Evolutionary conservation across 2,329 filamentous ascomycete species (phyloP), one percentile per base, ranked within the genome.

Genomic region (Massarina eburnea): DNA sequence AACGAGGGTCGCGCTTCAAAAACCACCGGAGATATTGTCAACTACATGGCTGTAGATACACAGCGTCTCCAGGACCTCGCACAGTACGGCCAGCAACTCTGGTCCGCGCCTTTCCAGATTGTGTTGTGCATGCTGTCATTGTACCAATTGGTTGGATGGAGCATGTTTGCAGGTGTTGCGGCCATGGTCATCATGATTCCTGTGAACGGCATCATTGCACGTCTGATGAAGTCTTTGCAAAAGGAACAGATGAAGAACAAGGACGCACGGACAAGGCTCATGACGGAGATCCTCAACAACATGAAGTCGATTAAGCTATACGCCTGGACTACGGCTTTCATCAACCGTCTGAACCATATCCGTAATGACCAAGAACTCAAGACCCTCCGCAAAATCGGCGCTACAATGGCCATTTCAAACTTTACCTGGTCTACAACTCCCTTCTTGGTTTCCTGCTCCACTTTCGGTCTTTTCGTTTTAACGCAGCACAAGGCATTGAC

Each of bases 161-260:
- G 91, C 56, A 97, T 97, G 89, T 84, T 99, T 70, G 91, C 94
- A 26, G 94, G 94, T 61, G 86, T 99, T 41, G 92, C 80, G 42
- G 89, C 91, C 46, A 99, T 99, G 95, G 80, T 99, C 50, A 73
- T 96, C 59, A 97, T 97, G 92, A 92, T 99, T 69, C 94, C 94
- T 0, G 77, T 97, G 58, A 97, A 99, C 67, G 92, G 91, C 39
- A 77, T 94, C 51, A 94, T 97, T 65, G 92, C 94, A 19, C 83
- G 86, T 47, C 80, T 95, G 59, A 96, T 96, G 88, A 96, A 96
- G 75, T 90, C 81, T 34, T 75, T 99, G 59, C 95, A 99, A 68
- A 95, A 97, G 72, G 79, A 85, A 54, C 94, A 99, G 75, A 99
- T 99, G 94, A 95, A 95, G 77, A 97, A 97, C 76, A 99, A 99